Base-by-base conservation (phyloP, 306 rosid species). In the Dalbergia oliveri region DNA sequence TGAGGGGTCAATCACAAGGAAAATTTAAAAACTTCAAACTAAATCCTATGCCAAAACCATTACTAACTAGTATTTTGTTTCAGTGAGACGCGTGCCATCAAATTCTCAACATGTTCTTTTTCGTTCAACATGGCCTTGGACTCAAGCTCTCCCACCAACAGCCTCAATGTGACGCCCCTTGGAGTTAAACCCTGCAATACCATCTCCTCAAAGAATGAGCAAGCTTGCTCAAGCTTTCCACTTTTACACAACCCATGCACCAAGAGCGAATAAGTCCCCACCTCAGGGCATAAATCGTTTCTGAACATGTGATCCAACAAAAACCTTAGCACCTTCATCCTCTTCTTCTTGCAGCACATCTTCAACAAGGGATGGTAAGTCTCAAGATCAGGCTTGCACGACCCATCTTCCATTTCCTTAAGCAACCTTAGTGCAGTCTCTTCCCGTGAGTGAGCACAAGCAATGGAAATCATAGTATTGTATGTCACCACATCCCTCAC, bases 371-470 rank as follows among this genome's bases (percentile, higher is more conserved):
- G 94, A 74, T 88, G 89, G 57, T 95, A 95, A 15, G 98, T 95
- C 82, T 78, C 73, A 8, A 89, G 50, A 4, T 83, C 81, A 0
- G 94, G 97, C 82, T 88, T 87, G 88, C 88, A 86, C 0, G 81
- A 73, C 9, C 76, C 76, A 26, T 93, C 96, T 83, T 83, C 97
- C 97, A 95, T 93, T 80, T 89, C 90, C 87, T 84, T 87, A 7
- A 95, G 94, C 93, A 91, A 79, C 79, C 87, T 86, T 49, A 95
- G 91, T 41, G 99, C 98, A 26, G 78, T 62, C 94, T 95, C 98
- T 82, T 95, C 99, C 76, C 69, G 84, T 4, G 86, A 87, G 86
- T 86, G 91, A 9, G 47, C 75, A 81, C 98, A 95, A 68, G 90
- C 92, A 80, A 69, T 68, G 66, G 89, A 69, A 41, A 95, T 91